Evolutionary conservation across 495 filamentous ascomycete species (phyloP).

Genomic region (Thermochaetoides thermophila): DNA sequence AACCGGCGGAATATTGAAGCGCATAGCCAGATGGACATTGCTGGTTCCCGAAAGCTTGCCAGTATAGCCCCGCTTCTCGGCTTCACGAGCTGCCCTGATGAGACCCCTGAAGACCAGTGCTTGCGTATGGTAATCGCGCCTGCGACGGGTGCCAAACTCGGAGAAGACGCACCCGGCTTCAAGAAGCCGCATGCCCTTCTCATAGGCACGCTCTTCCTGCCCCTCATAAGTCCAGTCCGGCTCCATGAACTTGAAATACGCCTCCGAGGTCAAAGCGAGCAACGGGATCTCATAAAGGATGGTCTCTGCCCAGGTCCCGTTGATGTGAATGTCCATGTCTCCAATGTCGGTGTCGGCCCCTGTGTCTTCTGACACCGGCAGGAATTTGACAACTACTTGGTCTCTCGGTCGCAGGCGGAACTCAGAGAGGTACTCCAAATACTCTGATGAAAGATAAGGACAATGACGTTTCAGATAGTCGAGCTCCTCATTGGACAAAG

Average conservation of each 20-base stretch:
- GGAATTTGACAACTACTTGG: conserved; percentile 61
- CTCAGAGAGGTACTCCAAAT: conserved; percentile 63
- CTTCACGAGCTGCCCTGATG: conserved; percentile 54
- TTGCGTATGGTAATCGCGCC: conserved; percentile 88
- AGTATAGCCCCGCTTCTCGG: conserved; percentile 39
- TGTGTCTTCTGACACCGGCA: conserved; percentile 42
- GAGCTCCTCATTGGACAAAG: conserved; percentile 61
- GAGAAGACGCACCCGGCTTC: conserved; percentile 77
- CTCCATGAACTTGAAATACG: conserved; percentile 92
- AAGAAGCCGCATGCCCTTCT: conserved; percentile 63
- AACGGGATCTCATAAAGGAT: conserved; percentile 97
- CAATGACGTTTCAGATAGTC: conserved; percentile 64
- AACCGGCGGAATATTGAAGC: conserved; percentile 63
- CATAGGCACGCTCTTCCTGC: conserved; percentile 68
- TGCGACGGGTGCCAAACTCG: conserved; percentile 79
- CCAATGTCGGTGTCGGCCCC: conserved; percentile 57
- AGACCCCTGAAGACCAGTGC: conserved; percentile 80
- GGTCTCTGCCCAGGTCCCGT: conserved; percentile 82
- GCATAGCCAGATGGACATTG: conserved; percentile 95
- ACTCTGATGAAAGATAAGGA: conserved; percentile 61
- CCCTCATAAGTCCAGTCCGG: conserved; percentile 72
- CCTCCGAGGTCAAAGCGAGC: conserved; percentile 79
- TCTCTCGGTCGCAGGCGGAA: conserved; percentile 70
- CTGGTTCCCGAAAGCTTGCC: conserved; percentile 79
- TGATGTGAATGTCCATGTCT: conserved; percentile 54